A percentile compares a stretch with the other conserved stretches of the same genome.
phyloP scores from a whole-genome alignment of 2,329 filamentous ascomycete species.

The Berkeleyomyces basicola region DNA sequence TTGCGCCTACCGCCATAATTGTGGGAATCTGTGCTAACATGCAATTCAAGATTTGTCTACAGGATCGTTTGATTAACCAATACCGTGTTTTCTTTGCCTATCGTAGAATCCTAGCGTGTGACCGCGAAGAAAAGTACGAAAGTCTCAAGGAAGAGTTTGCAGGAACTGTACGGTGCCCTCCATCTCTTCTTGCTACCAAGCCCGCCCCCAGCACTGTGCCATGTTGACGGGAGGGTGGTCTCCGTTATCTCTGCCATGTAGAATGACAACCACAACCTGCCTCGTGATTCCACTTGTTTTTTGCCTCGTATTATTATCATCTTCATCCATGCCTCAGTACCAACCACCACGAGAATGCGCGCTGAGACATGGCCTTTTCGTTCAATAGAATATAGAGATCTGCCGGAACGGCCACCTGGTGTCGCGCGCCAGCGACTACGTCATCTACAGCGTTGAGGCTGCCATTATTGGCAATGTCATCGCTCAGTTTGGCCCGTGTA shows the following conservation, averaged over 20 bases:
- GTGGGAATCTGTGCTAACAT: constrained; percentile 8
- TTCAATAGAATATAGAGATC: constrained; percentile 52
- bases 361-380: constrained; percentile 40
- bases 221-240: background rate
- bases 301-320: background rate
- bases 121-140: constrained; percentile 78
- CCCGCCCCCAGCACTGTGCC: background rate
- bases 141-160: constrained; percentile 64
- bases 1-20: background rate
- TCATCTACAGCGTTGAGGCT: constrained; percentile 96
- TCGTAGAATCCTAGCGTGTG: constrained; percentile 80
- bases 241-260: constrained; percentile 10
- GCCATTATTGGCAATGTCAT: constrained; percentile 79
- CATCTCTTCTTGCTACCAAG: constrained; percentile 17
- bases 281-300: constrained; percentile 16
- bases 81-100: background rate
- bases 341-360: constrained; percentile 16
- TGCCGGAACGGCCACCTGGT: constrained; percentile 90
- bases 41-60: background rate
- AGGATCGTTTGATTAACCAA: constrained; percentile 6
- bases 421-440: constrained; percentile 91
- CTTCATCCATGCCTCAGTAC: constrained; percentile 14
- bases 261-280: constrained; percentile 17
- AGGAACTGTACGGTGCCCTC: constrained; percentile 52
- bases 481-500: constrained; percentile 82